Evolutionary conservation across 2,329 filamentous ascomycete species (phyloP).

Genomic region (Pseudogymnoascus sp.): DNA sequence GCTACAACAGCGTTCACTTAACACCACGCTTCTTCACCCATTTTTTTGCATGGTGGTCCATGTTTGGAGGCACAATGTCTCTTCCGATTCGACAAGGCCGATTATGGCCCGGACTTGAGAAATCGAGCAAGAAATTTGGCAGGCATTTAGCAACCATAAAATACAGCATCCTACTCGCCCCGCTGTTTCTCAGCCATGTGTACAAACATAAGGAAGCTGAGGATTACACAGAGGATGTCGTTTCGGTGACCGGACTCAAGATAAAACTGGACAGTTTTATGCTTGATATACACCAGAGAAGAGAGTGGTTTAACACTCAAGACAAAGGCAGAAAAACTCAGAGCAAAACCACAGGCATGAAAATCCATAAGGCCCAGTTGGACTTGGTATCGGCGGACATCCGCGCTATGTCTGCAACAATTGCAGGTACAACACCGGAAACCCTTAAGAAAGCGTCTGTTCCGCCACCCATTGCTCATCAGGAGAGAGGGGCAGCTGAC

Average conservation of each 20-base stretch:
- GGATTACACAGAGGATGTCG: constrained; percentile 66
- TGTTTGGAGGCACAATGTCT: constrained; percentile 92
- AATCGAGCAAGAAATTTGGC: constrained; percentile 97
- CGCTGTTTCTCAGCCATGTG: constrained; percentile 89
- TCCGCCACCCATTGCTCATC: constrained; percentile 41
- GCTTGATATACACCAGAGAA: constrained; percentile 87
- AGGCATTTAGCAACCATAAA: constrained; percentile 97
- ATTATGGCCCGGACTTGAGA: constrained; percentile 86
- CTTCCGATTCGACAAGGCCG: constrained; percentile 86
- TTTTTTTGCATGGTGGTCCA: constrained; percentile 95
- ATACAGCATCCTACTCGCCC: constrained; percentile 86
- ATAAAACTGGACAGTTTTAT: constrained; percentile 94
- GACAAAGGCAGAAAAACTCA: constrained; percentile 68
- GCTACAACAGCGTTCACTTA: constrained; percentile 93
- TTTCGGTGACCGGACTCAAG: constrained; percentile 93
- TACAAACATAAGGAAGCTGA: constrained; percentile 98
- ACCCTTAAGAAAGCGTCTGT: constrained; percentile 56
- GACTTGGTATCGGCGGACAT: constrained; percentile 89
- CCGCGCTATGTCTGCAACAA: constrained; percentile 83
- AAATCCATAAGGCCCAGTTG: constrained; percentile 87
- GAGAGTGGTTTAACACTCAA: constrained; percentile 81
- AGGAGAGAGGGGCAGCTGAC: constrained; percentile 53
- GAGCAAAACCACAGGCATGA: constrained; percentile 81
- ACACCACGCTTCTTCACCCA: constrained; percentile 96
- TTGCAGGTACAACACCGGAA: constrained; percentile 69